Evolutionary conservation across 257 asterid species (phyloP).

Genomic region (Thymus quinquecostatus): DNA sequence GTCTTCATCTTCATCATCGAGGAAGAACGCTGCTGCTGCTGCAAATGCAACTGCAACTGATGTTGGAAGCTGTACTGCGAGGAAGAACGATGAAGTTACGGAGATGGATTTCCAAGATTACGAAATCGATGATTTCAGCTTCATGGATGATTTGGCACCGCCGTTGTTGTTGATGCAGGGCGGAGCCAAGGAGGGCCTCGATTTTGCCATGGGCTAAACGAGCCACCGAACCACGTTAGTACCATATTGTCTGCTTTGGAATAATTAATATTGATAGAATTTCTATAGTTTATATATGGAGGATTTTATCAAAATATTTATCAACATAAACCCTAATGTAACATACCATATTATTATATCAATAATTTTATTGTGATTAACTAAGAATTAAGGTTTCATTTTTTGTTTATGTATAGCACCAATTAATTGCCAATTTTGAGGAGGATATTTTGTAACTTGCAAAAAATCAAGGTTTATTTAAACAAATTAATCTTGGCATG

Average conservation of each 20-base stretch:
- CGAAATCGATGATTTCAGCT: conserved; percentile 31
- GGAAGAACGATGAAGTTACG: not conserved
- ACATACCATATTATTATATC: too few relatives aligned
- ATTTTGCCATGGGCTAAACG: conserved; percentile 13
- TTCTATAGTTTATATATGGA: not conserved
- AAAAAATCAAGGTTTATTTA: not conserved
- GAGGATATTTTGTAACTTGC: too few relatives aligned
- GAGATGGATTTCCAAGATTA: conserved; percentile 23
- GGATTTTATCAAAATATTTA: not conserved
- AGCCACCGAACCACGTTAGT: too few relatives aligned
- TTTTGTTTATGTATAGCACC: too few relatives aligned
- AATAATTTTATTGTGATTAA: too few relatives aligned
- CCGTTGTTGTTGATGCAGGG: conserved; percentile 23
- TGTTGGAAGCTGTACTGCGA: too few relatives aligned
- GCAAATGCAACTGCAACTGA: too few relatives aligned
- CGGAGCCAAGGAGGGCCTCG: conserved; percentile 41
- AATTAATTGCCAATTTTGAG: too few relatives aligned
- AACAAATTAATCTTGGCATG: too few relatives aligned
- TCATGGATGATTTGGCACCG: conserved; percentile 40
- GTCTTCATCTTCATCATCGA: too few relatives aligned
- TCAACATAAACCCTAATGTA: not conserved
- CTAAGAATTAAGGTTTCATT: too few relatives aligned
- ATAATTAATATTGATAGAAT: not conserved
- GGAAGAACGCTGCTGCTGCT: too few relatives aligned
- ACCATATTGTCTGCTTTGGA: not conserved